phyloP scores from a whole-genome alignment of 1,284 basidiomycete species.

The Naganishia sp. region DNA sequence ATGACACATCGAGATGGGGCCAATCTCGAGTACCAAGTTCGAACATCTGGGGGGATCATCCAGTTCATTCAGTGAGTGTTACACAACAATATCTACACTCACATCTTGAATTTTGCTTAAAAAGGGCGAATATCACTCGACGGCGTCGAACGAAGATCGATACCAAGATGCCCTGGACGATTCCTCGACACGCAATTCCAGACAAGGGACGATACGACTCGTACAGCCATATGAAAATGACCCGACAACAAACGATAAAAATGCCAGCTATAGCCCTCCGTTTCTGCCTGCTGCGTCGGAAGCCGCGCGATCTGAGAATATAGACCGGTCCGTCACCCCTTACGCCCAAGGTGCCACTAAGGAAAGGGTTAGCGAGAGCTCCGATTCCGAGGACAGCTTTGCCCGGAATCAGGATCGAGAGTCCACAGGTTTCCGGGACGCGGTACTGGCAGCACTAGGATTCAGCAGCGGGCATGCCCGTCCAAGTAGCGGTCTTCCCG shows the following conservation, averaged over 20 bases:
- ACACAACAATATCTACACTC: too few species aligned
- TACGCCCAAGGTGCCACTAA: background rate
- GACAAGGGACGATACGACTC: slow-evolving; percentile 12
- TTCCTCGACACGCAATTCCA: background rate
- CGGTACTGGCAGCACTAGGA: slow-evolving; percentile 17
- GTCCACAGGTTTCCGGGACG: slow-evolving; percentile 18
- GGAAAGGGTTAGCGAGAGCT: background rate
- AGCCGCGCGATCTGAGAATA: background rate
- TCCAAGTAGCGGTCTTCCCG: background rate
- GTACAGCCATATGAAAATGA: background rate
- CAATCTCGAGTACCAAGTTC: slow-evolving; percentile 16
- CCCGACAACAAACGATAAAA: background rate
- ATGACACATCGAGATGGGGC: background rate
- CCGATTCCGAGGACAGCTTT: slow-evolving; percentile 1
- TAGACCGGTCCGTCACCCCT: background rate
- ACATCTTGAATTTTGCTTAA: too few species aligned
- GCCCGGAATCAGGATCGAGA: slow-evolving; percentile 5
- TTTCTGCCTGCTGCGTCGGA: background rate
- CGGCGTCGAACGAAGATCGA: background rate
- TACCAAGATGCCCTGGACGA: background rate
- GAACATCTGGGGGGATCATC: slow-evolving; percentile 25
- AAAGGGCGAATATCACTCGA: background rate
- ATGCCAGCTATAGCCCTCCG: background rate
- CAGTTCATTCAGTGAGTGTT: too few species aligned
- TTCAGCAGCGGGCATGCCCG: slow-evolving; percentile 22